Base-by-base conservation (phyloP, 495 filamentous ascomycete species). In the Podospora appendiculata region DNA sequence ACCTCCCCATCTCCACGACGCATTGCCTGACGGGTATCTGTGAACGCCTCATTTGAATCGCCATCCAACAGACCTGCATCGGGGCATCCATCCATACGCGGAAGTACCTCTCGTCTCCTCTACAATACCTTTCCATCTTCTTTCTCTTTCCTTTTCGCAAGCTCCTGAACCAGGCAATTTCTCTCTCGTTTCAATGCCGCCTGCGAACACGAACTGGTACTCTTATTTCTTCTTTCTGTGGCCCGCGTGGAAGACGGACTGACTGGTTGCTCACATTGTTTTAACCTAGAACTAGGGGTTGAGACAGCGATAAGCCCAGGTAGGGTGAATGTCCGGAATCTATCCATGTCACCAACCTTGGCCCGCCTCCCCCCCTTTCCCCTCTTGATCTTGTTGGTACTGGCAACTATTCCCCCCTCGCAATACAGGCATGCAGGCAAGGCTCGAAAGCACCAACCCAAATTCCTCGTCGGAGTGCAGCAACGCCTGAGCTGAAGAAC, bases 241-340 rank as follows among this genome's bases (percentile, higher is more conserved):
- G 48, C 36, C 36, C 36, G 36, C 36, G 2, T 38, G 36, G 3
- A 38, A 32, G 45, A 38, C 32, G 5, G 25, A 5, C 25, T 2
- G 25, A 25, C 25, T 25, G 25, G 25, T 33, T 43, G 35, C 38
- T 53, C 42, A 51, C 43, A 16, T 42, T 48, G 32, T 50, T 55
- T 50, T 51, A 8, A 42, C 14, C 8, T 42, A 14, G 38, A 14
- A 40, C 25, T 38, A 46, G 52, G 48, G 46, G 49, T 38, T 52
- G 52, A 53, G 48, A 55, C 48, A 50, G 56, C 51, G 56, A 54
- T 58, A 58, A 58, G 53, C 53, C 47, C 45, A 52, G 44, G 44
- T 41, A 41, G 50, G 48, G 9, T 39, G 13, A 52, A 50, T 51
- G 49, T 42, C 47, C 13, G 41, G 41, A 50, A 47, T 33, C 43